These are phyloP conservation scores for Neonectria magnoliae DNA, from an alignment of 2,329 filamentous ascomycete species.

Conservation along the genomic window DNA sequence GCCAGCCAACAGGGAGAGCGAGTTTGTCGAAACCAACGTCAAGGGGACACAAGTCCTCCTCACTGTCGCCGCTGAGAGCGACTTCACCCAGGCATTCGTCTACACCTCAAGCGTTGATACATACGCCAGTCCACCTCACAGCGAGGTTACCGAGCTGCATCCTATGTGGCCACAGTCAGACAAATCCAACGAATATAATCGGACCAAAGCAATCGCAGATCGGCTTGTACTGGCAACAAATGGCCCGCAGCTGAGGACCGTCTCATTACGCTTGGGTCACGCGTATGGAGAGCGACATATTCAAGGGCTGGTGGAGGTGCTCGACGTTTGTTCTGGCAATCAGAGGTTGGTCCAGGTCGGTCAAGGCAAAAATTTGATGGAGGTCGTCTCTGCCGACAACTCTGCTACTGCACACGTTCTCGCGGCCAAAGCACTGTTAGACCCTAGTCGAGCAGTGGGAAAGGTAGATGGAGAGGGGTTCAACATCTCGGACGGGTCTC, in stretches of 20 bases:
- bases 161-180: conserved; percentile 35
- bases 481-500: conserved; percentile 48
- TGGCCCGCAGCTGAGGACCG: conserved; percentile 38
- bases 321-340: conserved; percentile 50
- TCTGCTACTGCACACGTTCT: conserved; percentile 40
- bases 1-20: conserved; percentile 26
- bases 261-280: conserved; percentile 40
- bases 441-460: conserved; percentile 15
- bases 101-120: conserved; percentile 46
- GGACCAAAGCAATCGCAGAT: conserved; percentile 48
- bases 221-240: conserved; percentile 44
- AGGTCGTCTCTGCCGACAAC: conserved; percentile 44
- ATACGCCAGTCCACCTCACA: conserved; percentile 41
- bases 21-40: conserved; percentile 45
- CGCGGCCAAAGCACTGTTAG: conserved; percentile 42
- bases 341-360: conserved; percentile 46
- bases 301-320: conserved; percentile 40
- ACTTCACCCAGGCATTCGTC: conserved; percentile 42
- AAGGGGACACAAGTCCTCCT: conserved; percentile 45
- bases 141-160: conserved; percentile 38
- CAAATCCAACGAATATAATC: conserved; percentile 40
- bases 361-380: conserved; percentile 38
- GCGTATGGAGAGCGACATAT: conserved; percentile 48
- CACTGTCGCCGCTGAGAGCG: conserved; percentile 28
- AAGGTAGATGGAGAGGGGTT: conserved; percentile 48